Evolutionary conservation across 345 rosid species (phyloP), one percentile per base, ranked within the genome.

Genomic region (Lagerstroemia speciosa): DNA sequence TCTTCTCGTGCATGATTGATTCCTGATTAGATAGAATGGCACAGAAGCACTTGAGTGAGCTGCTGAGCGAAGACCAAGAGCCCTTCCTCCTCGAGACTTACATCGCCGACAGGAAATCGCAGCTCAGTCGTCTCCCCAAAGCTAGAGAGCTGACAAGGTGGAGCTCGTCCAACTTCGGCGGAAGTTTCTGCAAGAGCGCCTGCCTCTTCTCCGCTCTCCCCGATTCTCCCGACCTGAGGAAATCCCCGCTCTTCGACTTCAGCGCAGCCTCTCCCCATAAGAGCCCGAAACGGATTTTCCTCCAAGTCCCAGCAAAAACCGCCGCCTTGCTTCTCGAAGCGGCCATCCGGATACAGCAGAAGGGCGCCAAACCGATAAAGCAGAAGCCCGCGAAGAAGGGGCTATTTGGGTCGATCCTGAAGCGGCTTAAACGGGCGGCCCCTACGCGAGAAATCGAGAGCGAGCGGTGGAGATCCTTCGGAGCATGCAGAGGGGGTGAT

Each of bases 11-110:
- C 41, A 24, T 4, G 38, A 36, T 9, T 9, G 38, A 36, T 36
- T 9, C 7, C 8, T 9, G 46, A 2, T 41, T 16, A 2, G 46
- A 41, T 16, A 16, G 32, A 17, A 80, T 82, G 83, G 79, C 92
- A 24, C 89, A 78, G 71, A 86, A 78, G 81, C 88, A 81, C 36
- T 73, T 94, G 62, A 82, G 79, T 16, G 89, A 94, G 78, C 85
- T 94, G 53, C 76, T 94, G 15, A 72, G 82, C 74, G 95, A 94
- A 70, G 95, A 94, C 71, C 99, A 94, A 76, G 97, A 94, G 10
- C 99, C 99, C 0, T 94, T 94, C 75, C 78, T 79, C 37, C 93
- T 94, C 72, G 75, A 80, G 20, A 84, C 74, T 73, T 89, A 85
- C 91, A 87, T 89, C 74, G 81, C 88, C 29, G 88, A 85, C 72